A percentile compares a stretch with the other conserved stretches of the same genome.
Conservation (phyloP, 352 stramenopile species). For the Pythium dissimile region DNA sequence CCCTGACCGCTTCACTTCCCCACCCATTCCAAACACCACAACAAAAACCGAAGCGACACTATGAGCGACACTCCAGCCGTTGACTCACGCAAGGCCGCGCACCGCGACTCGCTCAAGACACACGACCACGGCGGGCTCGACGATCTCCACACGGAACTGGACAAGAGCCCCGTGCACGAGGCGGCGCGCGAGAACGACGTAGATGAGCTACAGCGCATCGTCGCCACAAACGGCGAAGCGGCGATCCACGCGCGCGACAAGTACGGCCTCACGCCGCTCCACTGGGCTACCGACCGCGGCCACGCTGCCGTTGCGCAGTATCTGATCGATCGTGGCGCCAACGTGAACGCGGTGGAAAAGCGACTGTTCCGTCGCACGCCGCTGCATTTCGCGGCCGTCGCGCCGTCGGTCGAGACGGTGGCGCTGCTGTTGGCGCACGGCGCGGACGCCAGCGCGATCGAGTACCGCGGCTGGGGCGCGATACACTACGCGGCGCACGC, state of each 20-base stretch:
- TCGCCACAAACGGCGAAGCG: slow-evolving; percentile 20
- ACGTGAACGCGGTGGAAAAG: slow-evolving; percentile 55
- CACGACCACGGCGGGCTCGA: slow-evolving; percentile 47
- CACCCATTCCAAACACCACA: too few relatives aligned
- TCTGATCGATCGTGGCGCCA: slow-evolving; percentile 36
- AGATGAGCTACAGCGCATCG: slow-evolving; percentile 24
- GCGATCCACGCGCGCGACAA: slow-evolving; percentile 48
- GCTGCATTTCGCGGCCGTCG: slow-evolving; percentile 62
- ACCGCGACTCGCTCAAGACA: slow-evolving; percentile 11
- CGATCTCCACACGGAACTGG: slow-evolving; percentile 58
- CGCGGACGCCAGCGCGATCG: slow-evolving; percentile 32
- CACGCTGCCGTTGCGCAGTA: slow-evolving; percentile 25
- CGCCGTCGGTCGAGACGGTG: slow-evolving; percentile 31
- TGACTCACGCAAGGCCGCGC: slow-evolving; percentile 17
- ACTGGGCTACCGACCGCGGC: slow-evolving; percentile 67
- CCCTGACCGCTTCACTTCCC: too few relatives aligned
- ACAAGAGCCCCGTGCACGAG: slow-evolving; percentile 58
- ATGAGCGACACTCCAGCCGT: slow-evolving; percentile 27
- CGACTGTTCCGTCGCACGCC: slow-evolving; percentile 65
- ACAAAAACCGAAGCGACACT: slow-evolving; percentile 1
- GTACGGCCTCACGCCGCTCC: slow-evolving; percentile 65
- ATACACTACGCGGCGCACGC: slow-evolving; percentile 56
- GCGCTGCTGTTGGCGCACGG: slow-evolving; percentile 35
- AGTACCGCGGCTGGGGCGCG: slow-evolving; percentile 58
- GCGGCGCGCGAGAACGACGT: slow-evolving; percentile 46